Percentiles rank a stretch among this genome's conserved stretches.
Conservation (phyloP, 192 early-diverging fungal species). For the Rhizophagus clarus region DNA sequence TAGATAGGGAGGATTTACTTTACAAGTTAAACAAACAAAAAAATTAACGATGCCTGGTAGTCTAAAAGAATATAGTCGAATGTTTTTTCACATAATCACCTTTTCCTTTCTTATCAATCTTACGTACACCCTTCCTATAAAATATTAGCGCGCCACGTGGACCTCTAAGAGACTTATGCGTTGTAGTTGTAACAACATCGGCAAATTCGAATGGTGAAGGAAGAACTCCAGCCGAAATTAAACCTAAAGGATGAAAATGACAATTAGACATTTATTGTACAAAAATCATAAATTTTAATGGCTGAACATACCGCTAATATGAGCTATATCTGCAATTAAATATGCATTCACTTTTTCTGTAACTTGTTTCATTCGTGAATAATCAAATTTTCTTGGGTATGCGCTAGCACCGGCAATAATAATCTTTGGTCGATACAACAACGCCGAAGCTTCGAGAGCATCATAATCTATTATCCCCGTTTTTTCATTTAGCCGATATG, state of each 20-base stretch:
- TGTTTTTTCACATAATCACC: conserved; percentile 39
- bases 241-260: conserved; percentile 44
- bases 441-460: conserved; percentile 75
- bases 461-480: conserved; percentile 96
- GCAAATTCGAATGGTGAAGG: conserved; percentile 89
- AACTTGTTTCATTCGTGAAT: conserved; percentile 84
- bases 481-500: conserved; percentile 88
- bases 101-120: conserved; percentile 88
- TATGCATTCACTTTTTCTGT: conserved; percentile 83
- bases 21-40: background rate
- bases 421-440: conserved; percentile 92
- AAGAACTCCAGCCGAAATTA: conserved; percentile 87
- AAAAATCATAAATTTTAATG: background rate
- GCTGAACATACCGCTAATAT: conserved; percentile 70
- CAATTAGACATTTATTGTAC: background rate
- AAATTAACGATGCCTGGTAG: conserved; percentile 10
- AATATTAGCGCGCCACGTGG: conserved; percentile 99
- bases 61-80: background rate
- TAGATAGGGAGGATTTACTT: background rate
- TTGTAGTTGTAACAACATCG: conserved; percentile 99
- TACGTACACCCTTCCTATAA: conserved; percentile 91
- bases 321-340: conserved; percentile 97
- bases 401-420: conserved; percentile 95
- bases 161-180: conserved; percentile 98
- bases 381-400: conserved; percentile 95